These are phyloP conservation scores for Zopfia rhizophila DNA, from an alignment of 2,329 filamentous ascomycete species.

Conservation along the genomic window DNA sequence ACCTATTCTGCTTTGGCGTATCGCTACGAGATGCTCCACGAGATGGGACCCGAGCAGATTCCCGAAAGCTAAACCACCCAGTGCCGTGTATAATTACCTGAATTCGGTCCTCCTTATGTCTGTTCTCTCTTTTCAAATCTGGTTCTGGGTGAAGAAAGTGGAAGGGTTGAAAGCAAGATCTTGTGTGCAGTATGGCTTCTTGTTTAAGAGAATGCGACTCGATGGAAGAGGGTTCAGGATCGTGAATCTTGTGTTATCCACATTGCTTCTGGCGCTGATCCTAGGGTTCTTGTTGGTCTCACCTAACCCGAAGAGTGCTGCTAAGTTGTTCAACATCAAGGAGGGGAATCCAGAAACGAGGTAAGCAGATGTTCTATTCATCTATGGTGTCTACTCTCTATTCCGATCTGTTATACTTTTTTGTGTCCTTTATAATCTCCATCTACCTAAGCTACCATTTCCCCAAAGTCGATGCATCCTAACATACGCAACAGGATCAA, in stretches of 20 bases:
- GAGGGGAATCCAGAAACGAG: not conserved
- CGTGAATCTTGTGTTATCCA: not conserved
- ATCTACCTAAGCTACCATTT: not conserved
- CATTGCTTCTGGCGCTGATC: not conserved
- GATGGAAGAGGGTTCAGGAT: not conserved
- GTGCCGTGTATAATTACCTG: not conserved
- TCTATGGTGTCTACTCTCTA: no score
- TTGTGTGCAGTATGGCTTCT: constrained; percentile 1
- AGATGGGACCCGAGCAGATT: not conserved
- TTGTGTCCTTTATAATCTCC: no score
- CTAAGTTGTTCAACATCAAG: not conserved
- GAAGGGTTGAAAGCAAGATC: not conserved
- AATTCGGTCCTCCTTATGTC: not conserved
- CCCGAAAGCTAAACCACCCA: not conserved
- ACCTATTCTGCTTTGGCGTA: constrained; percentile 3
- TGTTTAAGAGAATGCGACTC: not conserved
- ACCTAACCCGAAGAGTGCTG: not conserved
- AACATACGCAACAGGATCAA: not conserved
- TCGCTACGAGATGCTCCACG: not conserved
- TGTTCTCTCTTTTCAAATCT: constrained; percentile 6
- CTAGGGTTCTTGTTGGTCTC: not conserved
- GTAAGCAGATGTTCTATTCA: no score
- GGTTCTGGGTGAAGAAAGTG: constrained; percentile 4
- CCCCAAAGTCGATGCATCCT: not conserved
- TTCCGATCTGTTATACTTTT: no score